Percentiles rank a stretch among this genome's conserved stretches.
Evolutionary conservation across 768 basidiomycete genomes (phyloP).

Genomic region (Pulveroboletus ravenelii): DNA sequence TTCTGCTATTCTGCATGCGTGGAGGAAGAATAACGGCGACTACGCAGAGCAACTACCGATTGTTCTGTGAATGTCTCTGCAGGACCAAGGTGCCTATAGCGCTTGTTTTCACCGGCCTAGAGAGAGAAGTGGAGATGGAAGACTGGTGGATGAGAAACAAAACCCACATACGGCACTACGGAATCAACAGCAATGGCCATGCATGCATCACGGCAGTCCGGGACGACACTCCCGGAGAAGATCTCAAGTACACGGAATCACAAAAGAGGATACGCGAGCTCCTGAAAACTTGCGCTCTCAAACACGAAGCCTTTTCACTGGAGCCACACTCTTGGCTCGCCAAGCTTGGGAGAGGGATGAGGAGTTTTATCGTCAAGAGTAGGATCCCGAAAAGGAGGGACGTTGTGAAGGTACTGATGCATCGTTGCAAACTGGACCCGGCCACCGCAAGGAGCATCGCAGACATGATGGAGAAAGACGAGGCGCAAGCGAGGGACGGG

Average conservation of each 20-base stretch:
- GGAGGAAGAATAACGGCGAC: conserved; percentile 35
- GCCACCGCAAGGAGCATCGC: conserved; percentile 24
- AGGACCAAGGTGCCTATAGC: conserved; percentile 33
- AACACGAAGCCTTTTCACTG: conserved; percentile 7
- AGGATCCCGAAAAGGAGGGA: conserved; percentile 16
- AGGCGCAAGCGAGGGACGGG: background rate
- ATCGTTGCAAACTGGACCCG: conserved; percentile 25
- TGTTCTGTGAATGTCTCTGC: conserved; percentile 40
- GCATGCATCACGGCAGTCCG: conserved; percentile 30
- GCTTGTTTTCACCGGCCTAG: conserved; percentile 40
- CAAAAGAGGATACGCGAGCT: conserved; percentile 17
- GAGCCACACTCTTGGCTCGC: conserved; percentile 19
- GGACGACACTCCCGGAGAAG: conserved; percentile 18
- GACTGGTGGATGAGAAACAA: conserved; percentile 33
- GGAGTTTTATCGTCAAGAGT: conserved; percentile 12
- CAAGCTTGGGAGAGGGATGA: conserved; percentile 10
- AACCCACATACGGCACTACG: conserved; percentile 15
- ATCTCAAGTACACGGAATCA: conserved; percentile 22
- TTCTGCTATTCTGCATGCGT: conserved; percentile 40
- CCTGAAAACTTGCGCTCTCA: conserved; percentile 13
- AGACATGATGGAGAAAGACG: conserved; percentile 18
- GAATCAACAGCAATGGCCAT: conserved; percentile 27
- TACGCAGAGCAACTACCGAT: conserved; percentile 34
- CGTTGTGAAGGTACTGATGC: conserved; percentile 14
- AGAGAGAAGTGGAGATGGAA: conserved; percentile 30